A percentile compares a stretch with the other conserved stretches of the same genome.
phyloP scores from a whole-genome alignment of 768 basidiomycete species.

The Kwoniella shandongensis region DNA sequence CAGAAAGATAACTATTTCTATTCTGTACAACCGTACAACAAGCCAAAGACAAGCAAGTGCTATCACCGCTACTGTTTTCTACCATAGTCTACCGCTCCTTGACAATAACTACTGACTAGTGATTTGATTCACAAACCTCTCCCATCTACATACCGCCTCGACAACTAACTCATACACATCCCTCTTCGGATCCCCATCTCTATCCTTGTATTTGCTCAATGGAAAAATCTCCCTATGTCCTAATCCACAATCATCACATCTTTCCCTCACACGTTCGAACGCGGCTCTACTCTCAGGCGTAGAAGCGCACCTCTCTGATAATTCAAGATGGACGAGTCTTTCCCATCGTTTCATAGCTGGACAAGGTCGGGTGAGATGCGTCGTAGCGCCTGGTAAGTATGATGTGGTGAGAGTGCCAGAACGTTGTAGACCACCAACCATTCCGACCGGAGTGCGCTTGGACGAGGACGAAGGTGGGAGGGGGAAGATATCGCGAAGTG shows the following conservation, averaged over 20 bases:
- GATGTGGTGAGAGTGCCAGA: conserved; percentile 14
- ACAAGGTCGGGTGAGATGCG: conserved; percentile 7
- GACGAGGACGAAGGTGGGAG: conserved; percentile 17
- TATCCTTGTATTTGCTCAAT: conserved; percentile 8
- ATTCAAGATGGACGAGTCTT: conserved; percentile 49
- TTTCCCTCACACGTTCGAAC: conserved; percentile 21
- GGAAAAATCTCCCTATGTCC: conserved; percentile 52
- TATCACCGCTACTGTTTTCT: too few relatives aligned
- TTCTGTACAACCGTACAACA: too few relatives aligned
- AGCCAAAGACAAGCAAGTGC: too few relatives aligned
- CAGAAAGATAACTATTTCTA: too few relatives aligned
- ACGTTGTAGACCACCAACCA: too few relatives aligned
- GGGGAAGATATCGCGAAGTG: conserved; percentile 50
- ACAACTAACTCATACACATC: conserved; percentile 43
- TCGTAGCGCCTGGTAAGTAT: conserved; percentile 38
- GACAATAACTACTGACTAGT: background rate
- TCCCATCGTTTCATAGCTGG: conserved; percentile 46
- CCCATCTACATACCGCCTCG: conserved; percentile 45
- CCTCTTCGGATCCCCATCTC: background rate
- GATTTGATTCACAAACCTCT: conserved; percentile 32
- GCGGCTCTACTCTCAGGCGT: conserved; percentile 7
- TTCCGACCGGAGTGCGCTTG: background rate
- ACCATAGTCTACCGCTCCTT: too few relatives aligned
- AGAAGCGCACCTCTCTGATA: conserved; percentile 35
- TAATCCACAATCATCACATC: conserved; percentile 45